Base-by-base conservation (phyloP, 116 monocot species). In the Zostera marina region DNA sequence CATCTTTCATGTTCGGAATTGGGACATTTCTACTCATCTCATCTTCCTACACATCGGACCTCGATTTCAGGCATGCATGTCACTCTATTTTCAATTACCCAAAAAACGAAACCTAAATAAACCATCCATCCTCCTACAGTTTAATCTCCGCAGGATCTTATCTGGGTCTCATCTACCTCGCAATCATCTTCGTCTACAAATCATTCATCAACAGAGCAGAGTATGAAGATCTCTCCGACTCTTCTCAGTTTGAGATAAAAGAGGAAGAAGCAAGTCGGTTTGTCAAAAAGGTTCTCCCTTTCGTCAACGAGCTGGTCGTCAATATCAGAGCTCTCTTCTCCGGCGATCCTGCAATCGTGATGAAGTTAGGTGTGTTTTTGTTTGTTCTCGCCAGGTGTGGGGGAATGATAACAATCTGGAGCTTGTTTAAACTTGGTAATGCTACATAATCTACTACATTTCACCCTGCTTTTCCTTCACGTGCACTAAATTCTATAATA, bases 301-400 rank as follows among this genome's bases (percentile, higher is more conserved):
- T 81, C 60, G 42, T 88, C n/a, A 93, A 93, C 59, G 88, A 88
- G 61, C 8, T 83, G 15, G 73, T 93, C 8, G n/a, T 70, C 16
- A 93, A 77, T 65, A 61, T 84, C 47, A 77, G 58, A 67, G 63
- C 77, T 8, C 77, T 87, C 41, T 88, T 93, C 68, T 88, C 84
- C 24, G 92, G 87, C 0, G 87, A 93, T 52, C 92, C 92, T 46
- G 70, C 78, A 24, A 87, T 83, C 9, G 88, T 88, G 9, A 81
- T 93, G 88, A 93, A 93, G 94, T 41, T 94, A 67, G 94, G 85
- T 62, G 69, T 82, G 58, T 44, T 82, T 6, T 59, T 96, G 59
- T 96, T 96, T 76, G 76, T 76, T 16, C 62, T 85, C 73, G 94
- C 85, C 23, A 84, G 73, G 66, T 88, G 82, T 66, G 94, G 94